Conservation (phyloP, 2,329 filamentous ascomycete genomes). For the Acarospora socialis region DNA sequence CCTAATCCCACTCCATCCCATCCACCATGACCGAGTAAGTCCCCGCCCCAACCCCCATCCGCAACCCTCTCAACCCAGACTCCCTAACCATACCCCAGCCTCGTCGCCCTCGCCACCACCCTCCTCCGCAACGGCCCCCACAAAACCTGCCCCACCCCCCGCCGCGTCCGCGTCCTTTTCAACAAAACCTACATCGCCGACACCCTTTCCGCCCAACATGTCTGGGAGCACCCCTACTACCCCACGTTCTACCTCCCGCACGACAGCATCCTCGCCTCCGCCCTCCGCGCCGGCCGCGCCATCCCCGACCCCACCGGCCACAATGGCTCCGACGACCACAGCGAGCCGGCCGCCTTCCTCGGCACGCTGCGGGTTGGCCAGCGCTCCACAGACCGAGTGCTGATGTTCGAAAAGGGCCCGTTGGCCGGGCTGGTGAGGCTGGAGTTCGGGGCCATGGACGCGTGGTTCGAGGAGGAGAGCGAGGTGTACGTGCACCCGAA, state of each 20-base stretch:
- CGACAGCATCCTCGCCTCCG: no score
- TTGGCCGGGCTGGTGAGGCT: constrained; percentile 13
- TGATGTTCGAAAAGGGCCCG: constrained; percentile 13
- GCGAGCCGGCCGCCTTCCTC: constrained; percentile 6
- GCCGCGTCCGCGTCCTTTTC: constrained; percentile 17
- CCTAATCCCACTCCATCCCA: no score
- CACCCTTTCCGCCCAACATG: constrained; percentile 18
- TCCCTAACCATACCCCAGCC: no score
- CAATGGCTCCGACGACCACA: constrained; percentile 1
- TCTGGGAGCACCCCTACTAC: constrained; percentile 27
- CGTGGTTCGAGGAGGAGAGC: constrained; percentile 38
- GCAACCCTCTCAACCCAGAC: no score
- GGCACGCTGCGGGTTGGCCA: constrained; percentile 8
- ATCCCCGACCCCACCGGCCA: constrained; percentile 1
- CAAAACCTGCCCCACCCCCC: constrained; percentile 16
- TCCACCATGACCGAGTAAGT: no score
- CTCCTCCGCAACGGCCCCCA: constrained; percentile 16
- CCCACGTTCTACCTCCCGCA: constrained; percentile 21
- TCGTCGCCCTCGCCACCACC: constrained; percentile 8
- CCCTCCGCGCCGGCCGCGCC: constrained; percentile 3
- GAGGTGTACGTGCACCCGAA: constrained; percentile 37
- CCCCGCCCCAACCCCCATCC: no score
- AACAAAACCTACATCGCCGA: constrained; percentile 15
- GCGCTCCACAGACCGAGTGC: constrained; percentile 11
- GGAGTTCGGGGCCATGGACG: constrained; percentile 19